Evolutionary conservation across 1,139 yeast genomes (phyloP), one percentile per base, ranked within the genome.

Genomic region (Magnusiomyces sp.): DNA sequence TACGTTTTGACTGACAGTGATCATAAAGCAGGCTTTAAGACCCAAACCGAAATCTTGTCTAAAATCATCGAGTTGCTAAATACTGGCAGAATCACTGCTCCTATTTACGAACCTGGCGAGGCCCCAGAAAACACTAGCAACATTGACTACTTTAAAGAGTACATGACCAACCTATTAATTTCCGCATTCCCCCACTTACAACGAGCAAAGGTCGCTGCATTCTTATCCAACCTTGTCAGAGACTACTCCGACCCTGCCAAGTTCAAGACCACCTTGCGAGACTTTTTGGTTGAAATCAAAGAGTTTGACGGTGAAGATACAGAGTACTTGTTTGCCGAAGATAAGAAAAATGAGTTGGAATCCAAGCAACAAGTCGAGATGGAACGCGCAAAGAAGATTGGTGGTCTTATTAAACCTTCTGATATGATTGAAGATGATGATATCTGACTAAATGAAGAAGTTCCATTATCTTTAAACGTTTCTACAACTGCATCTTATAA

Each of bases 1-100:
- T 87, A 79, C 61, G 98, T 92, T 32, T 76, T 94, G 51, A 92
- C 98, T 2, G 98, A 94, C 67, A 85, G 97, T 6, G 99, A 92
- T 66, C 99, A 94, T 68, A 92, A 92, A 70, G 87, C 97, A 20
- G 98, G 97, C 1, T 94, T 94, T 72, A 79, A 85, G 57, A 77
- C 81, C 60, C 98, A 94, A 71, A 76, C 95, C 5, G 85, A 85
- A 63, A 75, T 94, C 57, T 74, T 94, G 59, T 84, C 95, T 52
- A 85, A 83, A 65, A 74, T 92, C 70, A 80, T 94, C 57, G 88
- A 87, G 57, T 72, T 92, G 53, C 95, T 92, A 16, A 89, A 86
- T 65, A 84, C 80, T 56, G 76, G 80, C 54, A 79, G 79, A 53
- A 86, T 92, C 53, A 72, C 79, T 39, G 81, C 77, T 48, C 95